A percentile compares a stretch with the other conserved stretches of the same genome.
Conservation (phyloP, 1,139 yeast species). For the Pneumocystis carinii region DNA sequence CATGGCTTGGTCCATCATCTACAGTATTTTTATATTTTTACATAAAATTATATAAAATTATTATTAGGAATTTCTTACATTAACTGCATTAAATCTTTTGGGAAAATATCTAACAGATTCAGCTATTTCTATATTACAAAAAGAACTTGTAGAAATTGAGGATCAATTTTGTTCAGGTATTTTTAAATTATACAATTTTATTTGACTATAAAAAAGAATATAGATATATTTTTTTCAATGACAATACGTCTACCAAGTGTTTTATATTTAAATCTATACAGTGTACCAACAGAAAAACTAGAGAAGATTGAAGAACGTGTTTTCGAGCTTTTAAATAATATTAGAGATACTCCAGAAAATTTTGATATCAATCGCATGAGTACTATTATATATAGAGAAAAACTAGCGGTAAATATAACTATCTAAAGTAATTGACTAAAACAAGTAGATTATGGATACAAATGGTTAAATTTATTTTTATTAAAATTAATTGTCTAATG, state of each 20-base stretch:
- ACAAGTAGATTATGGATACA: background rate
- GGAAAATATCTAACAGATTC: conserved; percentile 52
- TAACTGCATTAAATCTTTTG: conserved; percentile 13
- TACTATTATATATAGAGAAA: conserved; percentile 52
- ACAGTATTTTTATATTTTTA: background rate
- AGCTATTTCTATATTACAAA: conserved; percentile 52
- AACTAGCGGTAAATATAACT: conserved; percentile 44
- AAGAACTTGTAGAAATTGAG: conserved; percentile 60
- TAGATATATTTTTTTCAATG: conserved; percentile 36
- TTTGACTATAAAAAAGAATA: conserved; percentile 44
- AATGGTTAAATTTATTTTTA: background rate
- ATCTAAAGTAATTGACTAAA: conserved; percentile 20
- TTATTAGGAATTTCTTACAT: conserved; percentile 30
- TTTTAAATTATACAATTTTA: conserved; percentile 24
- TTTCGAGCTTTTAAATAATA: conserved; percentile 37
- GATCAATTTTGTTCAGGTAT: conserved; percentile 69
- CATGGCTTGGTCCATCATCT: conserved; percentile 69
- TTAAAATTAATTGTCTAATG: background rate
- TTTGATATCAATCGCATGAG: conserved; percentile 53
- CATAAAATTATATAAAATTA: background rate
- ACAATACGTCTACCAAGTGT: conserved; percentile 6
- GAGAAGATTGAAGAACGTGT: conserved; percentile 38
- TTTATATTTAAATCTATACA: conserved; percentile 6
- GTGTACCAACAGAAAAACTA: conserved; percentile 54
- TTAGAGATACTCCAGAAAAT: conserved; percentile 28